These are phyloP conservation scores for Coemansia sp. DNA, from an alignment of 192 early-diverging fungal genomes.

Conservation along the genomic window DNA sequence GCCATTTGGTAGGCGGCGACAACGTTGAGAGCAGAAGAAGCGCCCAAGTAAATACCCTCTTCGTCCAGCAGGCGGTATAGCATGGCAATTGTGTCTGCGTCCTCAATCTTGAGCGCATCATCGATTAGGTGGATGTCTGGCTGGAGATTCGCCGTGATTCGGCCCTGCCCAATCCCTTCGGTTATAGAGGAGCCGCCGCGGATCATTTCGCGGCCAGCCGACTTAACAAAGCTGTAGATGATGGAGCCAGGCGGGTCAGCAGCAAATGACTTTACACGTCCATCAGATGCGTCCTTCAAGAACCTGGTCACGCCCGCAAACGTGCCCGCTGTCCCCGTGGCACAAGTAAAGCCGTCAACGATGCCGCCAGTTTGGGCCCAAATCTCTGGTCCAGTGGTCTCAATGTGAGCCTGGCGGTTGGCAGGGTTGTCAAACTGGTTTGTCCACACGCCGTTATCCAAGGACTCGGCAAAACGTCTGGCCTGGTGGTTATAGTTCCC, in stretches of 20 bases:
- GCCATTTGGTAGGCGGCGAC: slow-evolving; percentile 90
- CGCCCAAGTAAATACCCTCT: slow-evolving; percentile 91
- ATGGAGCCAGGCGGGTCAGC: slow-evolving; percentile 94
- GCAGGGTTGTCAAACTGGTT: slow-evolving; percentile 95
- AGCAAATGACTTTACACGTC: slow-evolving; percentile 71
- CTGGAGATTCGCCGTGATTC: slow-evolving; percentile 85
- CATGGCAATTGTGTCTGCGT: slow-evolving; percentile 79
- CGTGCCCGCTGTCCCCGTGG: slow-evolving; percentile 91
- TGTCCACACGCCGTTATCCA: slow-evolving; percentile 89
- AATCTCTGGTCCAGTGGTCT: slow-evolving; percentile 96
- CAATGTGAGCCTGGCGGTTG: slow-evolving; percentile 87
- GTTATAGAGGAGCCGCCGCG: slow-evolving; percentile 84
- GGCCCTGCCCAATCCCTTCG: slow-evolving; percentile 94
- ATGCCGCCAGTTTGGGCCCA: slow-evolving; percentile 76
- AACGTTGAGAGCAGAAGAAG: slow-evolving; percentile 88
- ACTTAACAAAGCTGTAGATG: slow-evolving; percentile 78
- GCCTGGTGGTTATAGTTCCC: slow-evolving; percentile 96
- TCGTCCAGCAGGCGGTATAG: slow-evolving; percentile 85
- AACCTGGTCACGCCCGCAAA: slow-evolving; percentile 78
- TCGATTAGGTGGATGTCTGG: slow-evolving; percentile 77
- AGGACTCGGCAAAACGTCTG: slow-evolving; percentile 66
- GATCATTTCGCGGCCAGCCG: slow-evolving; percentile 59
- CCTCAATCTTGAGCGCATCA: slow-evolving; percentile 76
- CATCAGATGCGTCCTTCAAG: slow-evolving; percentile 70
- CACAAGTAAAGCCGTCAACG: slow-evolving; percentile 86